phyloP scores from a whole-genome alignment of 2,329 filamentous ascomycete genomes.

The Dryadomyces quercivorus region DNA sequence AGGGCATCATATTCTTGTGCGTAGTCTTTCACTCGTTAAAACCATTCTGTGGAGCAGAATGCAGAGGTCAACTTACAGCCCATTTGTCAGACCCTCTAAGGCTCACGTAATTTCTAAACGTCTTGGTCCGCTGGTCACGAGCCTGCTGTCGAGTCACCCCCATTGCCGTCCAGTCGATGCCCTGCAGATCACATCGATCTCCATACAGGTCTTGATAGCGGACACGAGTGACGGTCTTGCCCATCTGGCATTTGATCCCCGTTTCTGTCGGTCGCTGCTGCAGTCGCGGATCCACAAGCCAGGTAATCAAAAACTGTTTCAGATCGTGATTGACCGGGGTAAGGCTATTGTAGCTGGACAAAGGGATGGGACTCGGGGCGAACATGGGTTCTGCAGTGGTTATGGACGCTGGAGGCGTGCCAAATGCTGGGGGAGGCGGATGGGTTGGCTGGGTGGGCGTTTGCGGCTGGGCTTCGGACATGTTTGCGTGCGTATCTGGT shows the following conservation, averaged over 20 bases:
- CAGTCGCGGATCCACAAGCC: neutral
- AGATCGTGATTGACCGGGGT: neutral
- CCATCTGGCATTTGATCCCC: slow-evolving; percentile 14
- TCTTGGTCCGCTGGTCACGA: slow-evolving; percentile 30
- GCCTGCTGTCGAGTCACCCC: slow-evolving; percentile 37
- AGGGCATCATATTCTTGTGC: slow-evolving; percentile 20
- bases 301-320: neutral
- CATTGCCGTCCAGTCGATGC: slow-evolving; percentile 43
- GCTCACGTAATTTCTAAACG: slow-evolving; percentile 49
- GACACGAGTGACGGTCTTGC: slow-evolving; percentile 10
- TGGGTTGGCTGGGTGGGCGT: no score
- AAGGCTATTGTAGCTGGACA: neutral
- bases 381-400: neutral
- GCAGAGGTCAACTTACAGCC: slow-evolving; percentile 29
- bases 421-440: no score
- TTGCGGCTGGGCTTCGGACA: no score
- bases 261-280: neutral
- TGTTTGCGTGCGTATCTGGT: no score
- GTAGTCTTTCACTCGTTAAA: neutral
- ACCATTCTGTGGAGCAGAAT: neutral
- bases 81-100: slow-evolving; percentile 31
- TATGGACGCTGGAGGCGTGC: no score
- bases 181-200: slow-evolving; percentile 45
- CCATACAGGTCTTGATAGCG: slow-evolving; percentile 37
- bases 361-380: neutral